A percentile compares a stretch with the other conserved stretches of the same genome.
phyloP scores from a whole-genome alignment of 768 basidiomycete genomes.

The Imleria badia region DNA sequence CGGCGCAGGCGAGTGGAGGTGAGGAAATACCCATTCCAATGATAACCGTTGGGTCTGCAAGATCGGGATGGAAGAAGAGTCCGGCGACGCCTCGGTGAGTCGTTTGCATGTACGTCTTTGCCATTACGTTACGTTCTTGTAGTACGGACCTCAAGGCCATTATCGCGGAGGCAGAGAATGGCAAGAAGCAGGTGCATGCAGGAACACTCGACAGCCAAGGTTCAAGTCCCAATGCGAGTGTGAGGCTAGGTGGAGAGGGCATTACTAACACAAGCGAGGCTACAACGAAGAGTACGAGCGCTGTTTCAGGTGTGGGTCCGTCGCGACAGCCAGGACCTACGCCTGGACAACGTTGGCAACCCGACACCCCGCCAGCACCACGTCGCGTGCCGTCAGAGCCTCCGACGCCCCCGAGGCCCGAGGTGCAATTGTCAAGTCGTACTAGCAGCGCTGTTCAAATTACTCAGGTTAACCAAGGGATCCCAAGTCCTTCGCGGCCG shows the following conservation, averaged over 20 bases:
- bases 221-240: background rate
- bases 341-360: constrained; percentile 6
- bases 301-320: background rate
- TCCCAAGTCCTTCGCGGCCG: constrained; percentile 29
- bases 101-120: constrained; percentile 6
- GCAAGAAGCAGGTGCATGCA: constrained; percentile 13
- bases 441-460: constrained; percentile 9
- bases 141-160: constrained; percentile 84
- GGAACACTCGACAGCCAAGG: background rate
- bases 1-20: constrained; percentile 5
- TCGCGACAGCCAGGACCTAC: background rate
- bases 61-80: constrained; percentile 48
- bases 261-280: background rate
- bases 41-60: constrained; percentile 7
- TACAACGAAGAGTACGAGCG: background rate
- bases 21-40: background rate
- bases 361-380: constrained; percentile 2
- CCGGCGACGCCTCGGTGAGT: constrained; percentile 51
- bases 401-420: constrained; percentile 3
- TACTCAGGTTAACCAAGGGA: constrained; percentile 24
- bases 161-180: constrained; percentile 73
- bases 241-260: background rate
- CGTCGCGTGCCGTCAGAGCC: constrained; percentile 11
- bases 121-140: constrained; percentile 12
- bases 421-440: background rate